Base-by-base conservation (phyloP, 140 eudicot genomes). In the Ambrosia hybrid region DNA sequence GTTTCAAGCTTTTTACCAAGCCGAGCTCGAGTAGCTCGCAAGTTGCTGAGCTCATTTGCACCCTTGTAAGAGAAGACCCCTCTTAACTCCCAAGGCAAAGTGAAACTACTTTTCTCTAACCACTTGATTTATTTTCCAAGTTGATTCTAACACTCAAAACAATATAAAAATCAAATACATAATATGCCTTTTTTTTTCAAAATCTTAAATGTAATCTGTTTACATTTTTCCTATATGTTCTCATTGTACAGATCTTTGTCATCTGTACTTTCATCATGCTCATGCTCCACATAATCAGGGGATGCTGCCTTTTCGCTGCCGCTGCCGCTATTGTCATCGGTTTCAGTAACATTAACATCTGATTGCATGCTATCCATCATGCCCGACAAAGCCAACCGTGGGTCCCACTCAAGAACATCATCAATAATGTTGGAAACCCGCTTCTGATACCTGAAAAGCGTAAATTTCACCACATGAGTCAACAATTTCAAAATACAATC, bases 391-490 rank as follows among this genome's bases (percentile, higher is more conserved):
- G 99, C 99, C 82, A 90, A 67, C 67, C 89, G 83, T 9, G 99
- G 99, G 61, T 83, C 82, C 99, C 99, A 94, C 83, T 90, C 97
- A 3, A 94, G 93, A 55, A 94, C 99, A 76, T 94, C 99, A 64
- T 94, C 99, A 16, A 94, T 94, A 41, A 94, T 94, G 82, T 94
- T 94, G 3, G 91, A 94, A 66, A 94, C 97, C 81, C 99, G 88
- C 81, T 80, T 90, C 72, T 94, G 99, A 78, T 94, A 94, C 96
- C 99, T 93, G 87, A 64, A 64, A 78, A 57, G 56, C 0, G 13
- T 16, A 16, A 12, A 55, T 57, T 26, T 6, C 52, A 58, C 58
- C 52, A 58, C 58, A 59, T 16, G 26, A 71, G 57, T 45, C 55
- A 26, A 9, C 30, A 38, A 38, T 11, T 9, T n/a, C 30, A 55